Evolutionary conservation across 257 asterid species (phyloP), one percentile per base, ranked within the genome.

Genomic region (Dorcoceras hygrometricum): DNA sequence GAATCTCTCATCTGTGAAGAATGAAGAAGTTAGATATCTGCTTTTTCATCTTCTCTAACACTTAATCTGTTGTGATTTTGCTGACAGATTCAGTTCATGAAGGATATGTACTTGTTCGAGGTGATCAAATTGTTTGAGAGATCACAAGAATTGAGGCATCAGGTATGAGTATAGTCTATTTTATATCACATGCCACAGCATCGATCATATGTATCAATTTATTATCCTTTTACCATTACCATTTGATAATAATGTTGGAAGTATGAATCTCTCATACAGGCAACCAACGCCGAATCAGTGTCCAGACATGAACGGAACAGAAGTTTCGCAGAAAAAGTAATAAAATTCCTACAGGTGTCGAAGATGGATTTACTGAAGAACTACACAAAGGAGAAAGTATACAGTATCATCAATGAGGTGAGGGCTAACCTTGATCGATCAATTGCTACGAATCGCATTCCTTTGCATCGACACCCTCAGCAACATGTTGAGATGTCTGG

Each of bases 71-170:
- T 51, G 32, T 4, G 27, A n/a, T 11, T 34, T 32, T 59, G 31
- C 43, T 18, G 19, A 14, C 80, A 82, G 87, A 63, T 78, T 71
- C 64, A 23, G 62, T 64, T 29, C 65, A 43, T 79, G 54, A 82
- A 68, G 70, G 75, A 68, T 59, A 65, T 28, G 28, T 71, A 71
- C 39, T 57, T 32, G 23, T 1, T 69, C 3, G 79, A 81, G 2
- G 59, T 71, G 26, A 4, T 65, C 39, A 14, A 1, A 27, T 4
- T 65, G 11, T 25, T 26, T 67, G 50, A n/a, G 66, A 73, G 26
- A 62, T 51, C 79, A 57, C 66, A 16, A 23, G 80, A 73, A 31
- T 1, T 26, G 66, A 71, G 46, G 68, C 69, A 6, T 5, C 55
- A 58, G 79, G 87, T 82, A 39, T 7, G 43, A 20, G 54, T 58